These are phyloP conservation scores for Thecaphora thlaspeos DNA, from an alignment of 1,284 basidiomycete genomes.

Conservation along the genomic window DNA sequence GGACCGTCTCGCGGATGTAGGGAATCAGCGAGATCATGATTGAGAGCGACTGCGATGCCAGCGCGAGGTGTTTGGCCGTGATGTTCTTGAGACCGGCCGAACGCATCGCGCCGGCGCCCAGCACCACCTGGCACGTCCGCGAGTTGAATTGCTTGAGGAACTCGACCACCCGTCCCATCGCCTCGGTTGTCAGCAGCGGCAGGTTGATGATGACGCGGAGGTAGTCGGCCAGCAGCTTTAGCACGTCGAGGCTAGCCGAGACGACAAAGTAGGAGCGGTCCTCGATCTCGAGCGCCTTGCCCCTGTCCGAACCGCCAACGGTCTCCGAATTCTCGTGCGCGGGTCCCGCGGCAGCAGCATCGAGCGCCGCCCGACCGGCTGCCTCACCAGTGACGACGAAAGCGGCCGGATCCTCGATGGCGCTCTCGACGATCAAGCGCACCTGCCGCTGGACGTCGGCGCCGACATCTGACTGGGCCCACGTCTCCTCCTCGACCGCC, in stretches of 20 bases:
- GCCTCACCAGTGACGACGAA: constrained; percentile 28
- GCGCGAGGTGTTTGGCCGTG: constrained; percentile 88
- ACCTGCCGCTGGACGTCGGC: constrained; percentile 69
- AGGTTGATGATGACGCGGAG: constrained; percentile 83
- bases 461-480: constrained; percentile 77
- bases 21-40: constrained; percentile 94
- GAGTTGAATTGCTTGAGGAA: constrained; percentile 92
- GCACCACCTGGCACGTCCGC: constrained; percentile 92
- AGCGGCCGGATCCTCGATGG: constrained; percentile 75
- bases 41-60: constrained; percentile 91
- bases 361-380: too few species aligned
- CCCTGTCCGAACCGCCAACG: not conserved
- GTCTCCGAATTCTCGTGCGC: not conserved
- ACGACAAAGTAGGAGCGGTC: constrained; percentile 68
- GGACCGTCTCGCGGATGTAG: constrained; percentile 88
- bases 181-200: constrained; percentile 83
- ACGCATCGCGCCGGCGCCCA: constrained; percentile 96
- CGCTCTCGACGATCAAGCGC: constrained; percentile 74
- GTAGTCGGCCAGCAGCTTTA: constrained; percentile 80
- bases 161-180: constrained; percentile 89
- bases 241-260: constrained; percentile 72
- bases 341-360: not conserved
- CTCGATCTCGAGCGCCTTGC: constrained; percentile 78
- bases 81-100: constrained; percentile 97
- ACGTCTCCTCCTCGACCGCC: constrained; percentile 85